Base-by-base conservation (phyloP, 2,329 filamentous ascomycete species). In the Stagonosporopsis chrysanthemi region DNA sequence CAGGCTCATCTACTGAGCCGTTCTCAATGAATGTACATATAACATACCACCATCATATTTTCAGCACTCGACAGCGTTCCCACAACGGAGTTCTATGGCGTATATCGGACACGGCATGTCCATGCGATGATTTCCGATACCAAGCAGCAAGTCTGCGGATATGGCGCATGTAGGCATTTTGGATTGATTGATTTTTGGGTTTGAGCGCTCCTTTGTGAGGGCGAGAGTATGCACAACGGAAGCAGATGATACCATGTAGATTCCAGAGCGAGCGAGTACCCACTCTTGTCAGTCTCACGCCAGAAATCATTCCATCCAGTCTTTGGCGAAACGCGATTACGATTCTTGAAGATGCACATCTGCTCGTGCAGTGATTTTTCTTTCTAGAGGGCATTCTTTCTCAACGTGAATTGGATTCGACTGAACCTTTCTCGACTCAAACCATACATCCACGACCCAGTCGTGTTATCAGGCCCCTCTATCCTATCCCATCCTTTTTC, bases 1-100 rank as follows among this genome's bases (percentile, higher is more conserved):
- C 44, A 33, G 23, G 40, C 45, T 40, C 45, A 40, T 44, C 31
- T 28, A 41, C 35, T 63, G 51, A 54, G 50, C 43, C 46, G n/a
- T 14, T 6, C 39, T 31, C 31, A 28, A 19, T 28, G 8, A 48
- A 24, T 57, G 48, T 57, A 57, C 28, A 57, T 52, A 52, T 35
- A 31, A 36, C 39, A 55, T 55, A 43, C 42, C 39, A 40, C 28
- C 45, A 40, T 29, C 52, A 55, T 56, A 26, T 42, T 35, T 41
- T 42, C 28, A 50, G 28, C 46, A 26, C 35, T 29, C 31, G 43
- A 42, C 29, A 17, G 23, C 23, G 42, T 17, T 8, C 14, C 19
- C 42, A 33, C 42, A 22, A 4, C 14, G 9, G 42, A 9, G 17
- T 28, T 44, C n/a, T 11, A 33, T 7, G 42, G 42, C 42, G 42